phyloP scores from a whole-genome alignment of 345 rosid genomes.

The Adansonia digitata region DNA sequence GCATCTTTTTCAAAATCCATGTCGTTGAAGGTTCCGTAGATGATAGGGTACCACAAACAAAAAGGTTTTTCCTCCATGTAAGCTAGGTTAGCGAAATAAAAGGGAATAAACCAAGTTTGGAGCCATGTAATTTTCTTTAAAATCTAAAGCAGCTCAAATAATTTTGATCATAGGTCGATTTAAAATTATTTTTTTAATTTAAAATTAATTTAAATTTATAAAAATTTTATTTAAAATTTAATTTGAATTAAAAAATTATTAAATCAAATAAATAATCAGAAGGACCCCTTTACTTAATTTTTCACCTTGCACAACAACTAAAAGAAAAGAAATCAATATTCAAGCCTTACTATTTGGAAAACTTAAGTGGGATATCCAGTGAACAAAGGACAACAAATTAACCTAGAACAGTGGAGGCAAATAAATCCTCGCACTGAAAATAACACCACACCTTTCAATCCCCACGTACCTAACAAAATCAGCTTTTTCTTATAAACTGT shows the following conservation, averaged over 20 bases:
- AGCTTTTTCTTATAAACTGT: constrained; percentile 3
- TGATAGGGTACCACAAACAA: background rate
- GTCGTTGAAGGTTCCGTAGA: constrained; percentile 9
- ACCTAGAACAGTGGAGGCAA: too few relatives aligned
- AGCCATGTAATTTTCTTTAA: background rate
- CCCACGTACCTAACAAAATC: background rate
- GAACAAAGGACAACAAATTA: too few relatives aligned
- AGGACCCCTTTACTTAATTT: too few relatives aligned
- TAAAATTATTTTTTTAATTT: too few relatives aligned
- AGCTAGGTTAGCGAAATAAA: constrained; percentile 9
- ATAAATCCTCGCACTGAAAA: too few relatives aligned
- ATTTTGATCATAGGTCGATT: too few relatives aligned
- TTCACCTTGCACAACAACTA: background rate
- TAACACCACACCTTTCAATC: too few relatives aligned
- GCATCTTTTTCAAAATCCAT: constrained; percentile 11
- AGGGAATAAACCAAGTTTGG: constrained; percentile 4
- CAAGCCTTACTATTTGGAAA: background rate
- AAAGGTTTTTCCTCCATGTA: background rate
- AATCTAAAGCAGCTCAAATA: too few relatives aligned
- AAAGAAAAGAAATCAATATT: background rate
- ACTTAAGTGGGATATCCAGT: background rate
- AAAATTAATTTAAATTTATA: too few relatives aligned
- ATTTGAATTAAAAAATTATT: too few relatives aligned
- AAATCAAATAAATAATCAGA: too few relatives aligned
- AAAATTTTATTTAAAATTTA: too few relatives aligned